These are phyloP conservation scores for Irpex sp. DNA, from an alignment of 1,284 basidiomycete genomes.

Conservation along the genomic window DNA sequence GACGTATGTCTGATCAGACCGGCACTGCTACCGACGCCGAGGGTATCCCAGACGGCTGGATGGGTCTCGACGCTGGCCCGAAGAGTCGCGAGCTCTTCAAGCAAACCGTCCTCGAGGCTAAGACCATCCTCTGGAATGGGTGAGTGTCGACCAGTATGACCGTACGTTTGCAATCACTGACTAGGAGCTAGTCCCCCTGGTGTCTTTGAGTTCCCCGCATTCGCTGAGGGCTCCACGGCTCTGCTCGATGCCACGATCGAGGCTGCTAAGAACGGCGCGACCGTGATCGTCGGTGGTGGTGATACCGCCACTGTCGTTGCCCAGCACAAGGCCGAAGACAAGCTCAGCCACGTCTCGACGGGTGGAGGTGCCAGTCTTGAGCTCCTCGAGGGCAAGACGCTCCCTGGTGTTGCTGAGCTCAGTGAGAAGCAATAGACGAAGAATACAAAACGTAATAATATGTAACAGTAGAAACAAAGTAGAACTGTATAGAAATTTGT, in stretches of 20 bases:
- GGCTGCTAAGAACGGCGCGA: conserved; percentile 83
- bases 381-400: conserved; percentile 92
- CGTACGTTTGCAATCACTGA: background rate
- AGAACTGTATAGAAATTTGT: background rate
- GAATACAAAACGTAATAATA: conserved; percentile 2
- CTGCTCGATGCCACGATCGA: conserved; percentile 88
- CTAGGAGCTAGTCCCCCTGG: conserved; percentile 73
- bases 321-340: conserved; percentile 79
- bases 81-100: conserved; percentile 82
- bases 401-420: conserved; percentile 84
- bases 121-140: conserved; percentile 99
- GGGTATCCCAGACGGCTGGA: conserved; percentile 92
- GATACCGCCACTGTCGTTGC: conserved; percentile 92
- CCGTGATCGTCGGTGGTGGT: conserved; percentile 93
- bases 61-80: conserved; percentile 90
- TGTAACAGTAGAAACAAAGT: conserved; percentile 4
- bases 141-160: conserved; percentile 25
- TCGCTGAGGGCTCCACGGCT: conserved; percentile 82
- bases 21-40: conserved; percentile 75
- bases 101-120: conserved; percentile 80
- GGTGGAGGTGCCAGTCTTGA: conserved; percentile 96
- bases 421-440: conserved; percentile 50
- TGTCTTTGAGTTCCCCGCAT: conserved; percentile 95
- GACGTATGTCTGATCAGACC: conserved; percentile 39
- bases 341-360: conserved; percentile 94